Evolutionary conservation across 1,284 basidiomycete genomes (phyloP), one percentile per base, ranked within the genome.

Genomic region (Trametes versicolor): DNA sequence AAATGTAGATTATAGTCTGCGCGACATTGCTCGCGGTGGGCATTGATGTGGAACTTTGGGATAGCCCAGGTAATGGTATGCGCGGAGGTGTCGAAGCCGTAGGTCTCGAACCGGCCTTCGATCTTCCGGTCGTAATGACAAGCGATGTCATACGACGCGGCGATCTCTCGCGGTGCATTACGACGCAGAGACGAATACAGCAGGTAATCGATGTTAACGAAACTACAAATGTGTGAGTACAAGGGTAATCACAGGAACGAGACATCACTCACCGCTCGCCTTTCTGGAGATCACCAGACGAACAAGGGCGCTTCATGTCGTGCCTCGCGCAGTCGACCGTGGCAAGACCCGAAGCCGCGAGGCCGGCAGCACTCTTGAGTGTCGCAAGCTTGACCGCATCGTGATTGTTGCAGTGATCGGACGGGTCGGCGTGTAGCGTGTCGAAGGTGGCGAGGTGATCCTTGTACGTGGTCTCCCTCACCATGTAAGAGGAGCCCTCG

Each of bases 401-500:
- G 15, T 67, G 62, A 41, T 62, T 67, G 49, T 64, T 64, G 56
- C 66, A 67, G 43, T 54, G 51, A 10, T 49, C 36, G 15, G 60
- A 49, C 8, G 29, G n/a, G 4, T 54, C 60, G 45, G 21, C 5
- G n/a, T 15, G 6, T 2, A 41, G 61, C 37, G 48, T 43, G 17
- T 60, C 62, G 39, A 51, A 56, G 13, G 64, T 52, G 7, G 37
- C 29, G 2, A 74, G 19, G 53, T 74, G 64, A 1, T 50, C 27
- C 34, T 72, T 57, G 52, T 75, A 78, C 0, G 53, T n/a, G 0
- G 23, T 45, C 17, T 64, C 47, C n/a, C 70, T 57, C 2, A 77
- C 74, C 48, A 77, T 76, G 51, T 73, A 78, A 0, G 68, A 65
- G 49, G 50, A 69, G 0, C 76, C 74, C 1, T 56, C 21, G 2